Percentiles rank a stretch among this genome's conserved stretches.
Conservation (phyloP, 139 green algal genomes). For the Tetraselmis chui region DNA sequence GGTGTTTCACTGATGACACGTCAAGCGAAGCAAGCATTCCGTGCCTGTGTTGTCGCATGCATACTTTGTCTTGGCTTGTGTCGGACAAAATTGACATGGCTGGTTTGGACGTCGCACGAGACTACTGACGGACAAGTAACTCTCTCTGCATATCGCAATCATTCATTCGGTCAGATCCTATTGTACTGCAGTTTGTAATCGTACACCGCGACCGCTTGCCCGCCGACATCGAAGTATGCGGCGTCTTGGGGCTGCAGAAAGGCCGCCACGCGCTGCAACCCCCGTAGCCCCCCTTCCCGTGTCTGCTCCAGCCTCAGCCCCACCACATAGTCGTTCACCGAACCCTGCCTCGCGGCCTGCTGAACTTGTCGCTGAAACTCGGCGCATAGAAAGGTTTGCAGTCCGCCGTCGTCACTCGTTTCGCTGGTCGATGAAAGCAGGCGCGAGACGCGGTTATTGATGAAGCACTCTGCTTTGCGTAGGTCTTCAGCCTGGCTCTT, state of each 20-base stretch:
- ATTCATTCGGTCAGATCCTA: no score
- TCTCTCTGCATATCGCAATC: no score
- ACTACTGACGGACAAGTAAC: no score
- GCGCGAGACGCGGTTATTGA: slow-evolving; percentile 23
- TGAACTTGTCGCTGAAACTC: slow-evolving; percentile 19
- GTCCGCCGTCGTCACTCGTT: background rate
- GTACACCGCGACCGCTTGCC: slow-evolving; percentile 25
- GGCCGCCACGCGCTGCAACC: slow-evolving; percentile 21
- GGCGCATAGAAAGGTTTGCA: slow-evolving; percentile 4
- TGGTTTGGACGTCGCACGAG: no score
- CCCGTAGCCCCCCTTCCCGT: background rate
- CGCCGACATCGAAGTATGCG: slow-evolving; percentile 21
- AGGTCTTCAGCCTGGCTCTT: slow-evolving; percentile 20
- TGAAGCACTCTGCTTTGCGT: slow-evolving; percentile 32
- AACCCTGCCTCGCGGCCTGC: slow-evolving; percentile 23
- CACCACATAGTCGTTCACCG: slow-evolving; percentile 21
- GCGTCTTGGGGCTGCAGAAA: slow-evolving; percentile 33
- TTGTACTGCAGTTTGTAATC: slow-evolving; percentile 21
- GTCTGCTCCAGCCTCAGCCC: slow-evolving; percentile 1
- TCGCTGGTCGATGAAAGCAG: background rate
- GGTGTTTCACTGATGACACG: no score
- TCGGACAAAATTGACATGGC: no score
- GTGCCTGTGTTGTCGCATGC: no score
- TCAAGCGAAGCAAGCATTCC: no score
- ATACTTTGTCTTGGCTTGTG: no score